Percentiles rank a stretch among this genome's conserved stretches.
Evolutionary conservation across 192 early-diverging fungal species (phyloP).

Genomic region (Coemansia sp.): DNA sequence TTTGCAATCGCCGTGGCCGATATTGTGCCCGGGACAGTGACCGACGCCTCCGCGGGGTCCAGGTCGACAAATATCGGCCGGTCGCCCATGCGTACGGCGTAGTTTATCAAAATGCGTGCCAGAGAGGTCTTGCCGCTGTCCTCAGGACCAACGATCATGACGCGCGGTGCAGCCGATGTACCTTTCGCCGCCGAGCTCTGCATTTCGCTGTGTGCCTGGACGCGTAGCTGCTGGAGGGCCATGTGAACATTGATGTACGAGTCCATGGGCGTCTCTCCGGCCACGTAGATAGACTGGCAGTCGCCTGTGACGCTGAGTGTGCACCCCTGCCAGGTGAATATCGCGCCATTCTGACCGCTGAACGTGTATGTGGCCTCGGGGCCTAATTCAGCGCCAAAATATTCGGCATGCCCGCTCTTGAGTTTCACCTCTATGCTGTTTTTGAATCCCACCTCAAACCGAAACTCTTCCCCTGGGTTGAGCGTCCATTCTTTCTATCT

Average conservation of each 20-base stretch:
- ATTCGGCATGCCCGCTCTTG: constrained; percentile 71
- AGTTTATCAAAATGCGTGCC: constrained; percentile 82
- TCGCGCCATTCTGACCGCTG: constrained; percentile 76
- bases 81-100: constrained; percentile 70
- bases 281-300: constrained; percentile 79
- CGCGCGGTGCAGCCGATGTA: constrained; percentile 53
- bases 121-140: constrained; percentile 93
- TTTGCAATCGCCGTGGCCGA: constrained; percentile 71
- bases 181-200: no score
- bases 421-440: constrained; percentile 61
- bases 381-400: constrained; percentile 93
- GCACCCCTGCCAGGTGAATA: constrained; percentile 94
- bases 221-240: constrained; percentile 75
- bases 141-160: constrained; percentile 85
- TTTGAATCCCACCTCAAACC: constrained; percentile 83
- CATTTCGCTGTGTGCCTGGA: constrained; percentile 11
- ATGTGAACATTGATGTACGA: constrained; percentile 85
- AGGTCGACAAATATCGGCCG: constrained; percentile 81
- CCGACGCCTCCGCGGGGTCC: constrained; percentile 72
- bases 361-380: constrained; percentile 77
- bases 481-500: constrained; percentile 64
- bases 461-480: constrained; percentile 79
- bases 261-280: constrained; percentile 95
- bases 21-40: constrained; percentile 83
- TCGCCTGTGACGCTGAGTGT: constrained; percentile 58